Conservation (phyloP, 1,139 yeast genomes). For the Sugiyamaella sp. region DNA sequence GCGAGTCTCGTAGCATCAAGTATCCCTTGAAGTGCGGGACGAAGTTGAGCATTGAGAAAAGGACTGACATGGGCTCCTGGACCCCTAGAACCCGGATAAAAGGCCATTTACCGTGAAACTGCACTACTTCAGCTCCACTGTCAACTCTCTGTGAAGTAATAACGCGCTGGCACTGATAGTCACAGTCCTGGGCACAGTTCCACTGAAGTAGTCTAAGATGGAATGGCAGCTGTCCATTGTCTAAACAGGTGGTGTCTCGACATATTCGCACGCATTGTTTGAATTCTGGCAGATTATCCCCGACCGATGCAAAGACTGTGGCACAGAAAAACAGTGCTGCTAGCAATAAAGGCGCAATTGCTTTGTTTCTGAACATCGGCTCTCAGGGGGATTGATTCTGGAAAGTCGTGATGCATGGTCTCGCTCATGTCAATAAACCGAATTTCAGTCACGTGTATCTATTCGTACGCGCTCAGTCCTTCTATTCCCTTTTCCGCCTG, state of each 20-base stretch:
- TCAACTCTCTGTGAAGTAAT: constrained; percentile 59
- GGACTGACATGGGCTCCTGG: constrained; percentile 81
- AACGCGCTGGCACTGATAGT: constrained; percentile 83
- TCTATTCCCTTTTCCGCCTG: too few relatives aligned
- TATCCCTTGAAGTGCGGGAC: constrained; percentile 72
- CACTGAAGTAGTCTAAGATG: constrained; percentile 60
- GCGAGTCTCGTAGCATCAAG: constrained; percentile 36
- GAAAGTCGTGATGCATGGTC: not conserved
- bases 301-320: constrained; percentile 59
- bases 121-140: constrained; percentile 58
- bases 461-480: too few relatives aligned
- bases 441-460: not conserved
- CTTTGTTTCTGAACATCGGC: not conserved
- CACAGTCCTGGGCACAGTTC: constrained; percentile 85
- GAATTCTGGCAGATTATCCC: constrained; percentile 76
- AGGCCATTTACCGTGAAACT: constrained; percentile 99
- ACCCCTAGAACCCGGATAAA: constrained; percentile 71
- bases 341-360: not conserved
- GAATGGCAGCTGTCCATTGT: constrained; percentile 47
- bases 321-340: constrained; percentile 2
- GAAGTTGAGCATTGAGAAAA: constrained; percentile 80
- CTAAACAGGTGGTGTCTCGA: constrained; percentile 44
- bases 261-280: constrained; percentile 68
- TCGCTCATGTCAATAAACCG: not conserved
- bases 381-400: not conserved